Percentiles rank a stretch among this genome's conserved stretches.
phyloP scores from a whole-genome alignment of 768 basidiomycete genomes.

The Naganishia vishniacii region DNA sequence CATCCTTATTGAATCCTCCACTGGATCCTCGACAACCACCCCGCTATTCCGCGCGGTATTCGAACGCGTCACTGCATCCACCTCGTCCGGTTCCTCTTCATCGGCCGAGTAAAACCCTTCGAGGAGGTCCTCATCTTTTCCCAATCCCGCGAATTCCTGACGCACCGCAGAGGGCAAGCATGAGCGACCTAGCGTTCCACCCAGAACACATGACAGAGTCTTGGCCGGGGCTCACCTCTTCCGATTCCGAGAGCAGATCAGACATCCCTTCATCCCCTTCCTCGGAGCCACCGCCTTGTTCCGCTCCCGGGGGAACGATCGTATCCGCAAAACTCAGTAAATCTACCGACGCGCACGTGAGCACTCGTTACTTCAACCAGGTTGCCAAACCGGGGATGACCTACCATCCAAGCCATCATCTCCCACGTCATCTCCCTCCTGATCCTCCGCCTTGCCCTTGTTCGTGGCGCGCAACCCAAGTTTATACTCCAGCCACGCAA shows the following conservation, averaged over 20 bases:
- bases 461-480: conserved; percentile 59
- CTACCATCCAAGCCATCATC: conserved; percentile 81
- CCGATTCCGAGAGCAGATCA: conserved; percentile 8
- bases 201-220: too few relatives aligned
- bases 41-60: conserved; percentile 22
- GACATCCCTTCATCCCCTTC: conserved; percentile 48
- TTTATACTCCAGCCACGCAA: conserved; percentile 74
- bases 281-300: conserved; percentile 50
- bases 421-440: conserved; percentile 49
- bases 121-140: conserved; percentile 24
- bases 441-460: conserved; percentile 46
- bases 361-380: too few relatives aligned
- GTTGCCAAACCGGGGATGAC: too few relatives aligned
- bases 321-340: conserved; percentile 42
- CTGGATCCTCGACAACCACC: not conserved
- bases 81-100: conserved; percentile 23
- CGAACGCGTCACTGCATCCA: conserved; percentile 17
- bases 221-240: not conserved
- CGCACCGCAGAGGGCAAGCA: not conserved
- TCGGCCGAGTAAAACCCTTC: conserved; percentile 26
- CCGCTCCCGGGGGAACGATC: conserved; percentile 39
- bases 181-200: too few relatives aligned
- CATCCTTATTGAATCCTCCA: not conserved
- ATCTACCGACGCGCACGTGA: conserved; percentile 28
- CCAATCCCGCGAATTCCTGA: conserved; percentile 9